Conservation (phyloP, 106 monocot genomes). For the Apostasia shenzhenica region DNA sequence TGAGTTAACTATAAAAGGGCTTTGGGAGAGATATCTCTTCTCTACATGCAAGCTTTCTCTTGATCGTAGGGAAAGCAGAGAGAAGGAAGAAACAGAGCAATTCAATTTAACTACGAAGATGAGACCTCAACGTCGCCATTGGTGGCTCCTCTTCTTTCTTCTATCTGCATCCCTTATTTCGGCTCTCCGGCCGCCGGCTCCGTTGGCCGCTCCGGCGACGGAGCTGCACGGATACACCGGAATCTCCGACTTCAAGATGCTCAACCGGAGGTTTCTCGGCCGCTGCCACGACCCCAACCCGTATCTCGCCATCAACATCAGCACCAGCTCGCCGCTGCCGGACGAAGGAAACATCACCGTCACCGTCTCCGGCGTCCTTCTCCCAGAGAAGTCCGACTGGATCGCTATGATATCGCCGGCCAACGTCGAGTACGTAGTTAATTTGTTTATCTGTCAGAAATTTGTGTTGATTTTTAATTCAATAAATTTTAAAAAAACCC, state of each 20-base stretch:
- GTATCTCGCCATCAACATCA: slow-evolving; percentile 29
- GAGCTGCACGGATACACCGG: slow-evolving; percentile 7
- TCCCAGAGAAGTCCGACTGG: slow-evolving; percentile 54
- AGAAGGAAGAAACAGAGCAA: too few relatives aligned
- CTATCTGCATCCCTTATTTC: too few relatives aligned
- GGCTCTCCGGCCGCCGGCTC: not conserved
- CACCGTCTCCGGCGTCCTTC: slow-evolving; percentile 43
- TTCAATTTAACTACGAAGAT: too few relatives aligned
- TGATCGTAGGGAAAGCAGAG: too few relatives aligned
- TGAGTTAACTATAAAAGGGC: too few relatives aligned
- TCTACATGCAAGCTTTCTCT: too few relatives aligned
- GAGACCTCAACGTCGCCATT: too few relatives aligned
- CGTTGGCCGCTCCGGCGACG: not conserved
- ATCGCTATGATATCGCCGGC: slow-evolving; percentile 74
- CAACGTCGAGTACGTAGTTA: slow-evolving; percentile 35
- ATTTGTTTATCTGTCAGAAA: too few relatives aligned
- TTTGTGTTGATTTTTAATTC: too few relatives aligned
- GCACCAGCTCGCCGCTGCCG: slow-evolving; percentile 15
- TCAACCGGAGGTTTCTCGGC: slow-evolving; percentile 42
- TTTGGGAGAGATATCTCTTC: too few relatives aligned
- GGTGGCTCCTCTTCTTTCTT: too few relatives aligned
- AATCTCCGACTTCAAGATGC: slow-evolving; percentile 44
- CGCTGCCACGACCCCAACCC: slow-evolving; percentile 34
- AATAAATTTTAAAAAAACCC: too few relatives aligned
- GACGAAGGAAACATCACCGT: slow-evolving; percentile 51